Evolutionary conservation across 257 asterid species (phyloP).

Genomic region (Nyctanthes arbortristis): DNA sequence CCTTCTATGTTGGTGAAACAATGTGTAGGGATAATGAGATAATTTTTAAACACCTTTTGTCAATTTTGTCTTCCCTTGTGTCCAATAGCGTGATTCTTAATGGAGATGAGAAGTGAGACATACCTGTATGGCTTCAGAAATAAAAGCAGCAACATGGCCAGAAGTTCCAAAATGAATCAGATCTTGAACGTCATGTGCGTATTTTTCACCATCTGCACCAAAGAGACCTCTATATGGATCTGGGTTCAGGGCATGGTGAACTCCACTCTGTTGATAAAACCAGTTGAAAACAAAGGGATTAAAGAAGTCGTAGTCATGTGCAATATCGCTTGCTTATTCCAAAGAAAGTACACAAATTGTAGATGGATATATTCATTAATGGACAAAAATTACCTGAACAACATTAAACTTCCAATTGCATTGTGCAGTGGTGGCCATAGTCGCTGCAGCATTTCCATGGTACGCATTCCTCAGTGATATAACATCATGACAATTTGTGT

Average conservation of each 20-base stretch:
- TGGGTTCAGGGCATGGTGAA: constrained; percentile 46
- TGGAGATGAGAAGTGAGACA: background rate
- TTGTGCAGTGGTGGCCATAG: constrained; percentile 81
- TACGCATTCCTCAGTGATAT: constrained; percentile 70
- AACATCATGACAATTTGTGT: constrained; percentile 61
- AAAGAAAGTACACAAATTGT: background rate
- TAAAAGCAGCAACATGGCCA: constrained; percentile 38
- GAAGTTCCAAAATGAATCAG: constrained; percentile 34
- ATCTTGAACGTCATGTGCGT: constrained; percentile 37
- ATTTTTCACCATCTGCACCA: constrained; percentile 37
- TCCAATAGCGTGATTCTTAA: no score
- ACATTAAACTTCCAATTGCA: constrained; percentile 74
- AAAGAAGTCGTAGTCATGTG: background rate
- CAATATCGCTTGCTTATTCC: background rate
- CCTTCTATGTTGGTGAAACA: no score
- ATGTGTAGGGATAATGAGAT: no score
- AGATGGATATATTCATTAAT: background rate
- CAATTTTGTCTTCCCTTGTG: no score
- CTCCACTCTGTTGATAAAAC: constrained; percentile 36
- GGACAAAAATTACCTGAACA: constrained; percentile 43
- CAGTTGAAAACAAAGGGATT: no score
- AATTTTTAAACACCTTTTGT: no score
- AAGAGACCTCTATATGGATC: constrained; percentile 41
- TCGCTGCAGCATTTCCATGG: constrained; percentile 74
- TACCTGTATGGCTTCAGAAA: constrained; percentile 45